These are phyloP conservation scores for Globisporangium viniferum DNA, from an alignment of 352 stramenopile genomes.

Conservation along the genomic window DNA sequence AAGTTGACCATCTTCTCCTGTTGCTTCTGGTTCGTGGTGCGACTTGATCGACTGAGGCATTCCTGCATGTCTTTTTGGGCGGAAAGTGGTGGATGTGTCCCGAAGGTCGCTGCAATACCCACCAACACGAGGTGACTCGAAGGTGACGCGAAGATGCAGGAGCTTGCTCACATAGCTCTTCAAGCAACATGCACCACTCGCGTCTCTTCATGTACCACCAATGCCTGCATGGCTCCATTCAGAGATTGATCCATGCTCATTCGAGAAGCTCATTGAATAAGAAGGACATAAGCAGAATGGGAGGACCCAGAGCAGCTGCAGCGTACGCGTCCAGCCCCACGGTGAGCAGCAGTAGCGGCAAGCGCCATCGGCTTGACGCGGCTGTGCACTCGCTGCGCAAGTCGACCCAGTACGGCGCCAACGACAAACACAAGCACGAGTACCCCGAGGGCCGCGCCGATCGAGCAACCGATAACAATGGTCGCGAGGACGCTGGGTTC, in stretches of 20 bases:
- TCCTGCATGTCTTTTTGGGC: conserved; percentile 6
- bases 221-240: conserved; percentile 1
- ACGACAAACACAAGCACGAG: background rate
- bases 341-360: background rate
- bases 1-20: conserved; percentile 50
- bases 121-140: background rate
- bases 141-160: conserved; percentile 14
- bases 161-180: background rate
- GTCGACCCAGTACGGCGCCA: conserved; percentile 18
- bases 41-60: conserved; percentile 1
- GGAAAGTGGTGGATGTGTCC: background rate
- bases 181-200: background rate
- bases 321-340: conserved; percentile 6
- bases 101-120: conserved; percentile 12
- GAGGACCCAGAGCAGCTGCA: conserved; percentile 2
- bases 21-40: conserved; percentile 1
- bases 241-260: background rate
- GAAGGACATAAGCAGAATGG: conserved; percentile 4
- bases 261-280: conserved; percentile 12
- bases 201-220: conserved; percentile 11
- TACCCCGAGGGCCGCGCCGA: background rate
- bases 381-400: conserved; percentile 23
- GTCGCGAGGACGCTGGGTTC: conserved; percentile 4
- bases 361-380: conserved; percentile 10
- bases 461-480: background rate